These are phyloP conservation scores for Gardenia jasminoides DNA, from an alignment of 257 asterid species.

Conservation along the genomic window DNA sequence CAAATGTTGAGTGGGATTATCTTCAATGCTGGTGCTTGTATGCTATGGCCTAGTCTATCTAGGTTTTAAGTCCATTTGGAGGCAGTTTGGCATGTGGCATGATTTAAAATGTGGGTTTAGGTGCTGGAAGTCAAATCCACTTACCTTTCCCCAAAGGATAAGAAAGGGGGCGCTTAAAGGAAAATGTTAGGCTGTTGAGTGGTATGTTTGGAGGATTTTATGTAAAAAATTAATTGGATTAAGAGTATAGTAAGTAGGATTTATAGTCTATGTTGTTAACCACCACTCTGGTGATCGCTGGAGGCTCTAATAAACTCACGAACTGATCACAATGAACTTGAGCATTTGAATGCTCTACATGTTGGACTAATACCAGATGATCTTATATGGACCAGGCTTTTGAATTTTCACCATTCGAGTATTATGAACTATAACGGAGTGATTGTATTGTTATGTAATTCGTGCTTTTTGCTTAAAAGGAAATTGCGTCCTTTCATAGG, in stretches of 20 bases:
- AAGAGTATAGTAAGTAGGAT: not conserved
- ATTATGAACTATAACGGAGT: not conserved
- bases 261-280: not conserved
- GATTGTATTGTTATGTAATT: not conserved
- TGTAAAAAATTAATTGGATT: not conserved
- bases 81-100: not conserved
- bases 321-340: not conserved
- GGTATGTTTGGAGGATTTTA: not conserved
- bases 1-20: not conserved
- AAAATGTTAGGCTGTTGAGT: not conserved
- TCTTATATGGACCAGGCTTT: not conserved
- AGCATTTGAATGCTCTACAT: not conserved
- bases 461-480: not conserved
- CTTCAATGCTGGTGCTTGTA: not conserved
- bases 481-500: not conserved
- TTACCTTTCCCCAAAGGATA: not conserved
- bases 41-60: not conserved
- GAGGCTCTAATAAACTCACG: not conserved
- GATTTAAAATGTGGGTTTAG: not conserved
- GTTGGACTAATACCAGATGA: not conserved
- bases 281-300: not conserved
- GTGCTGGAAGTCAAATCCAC: not conserved
- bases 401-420: not conserved
- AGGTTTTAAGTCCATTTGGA: not conserved
- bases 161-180: not conserved